A percentile compares a stretch with the other conserved stretches of the same genome.
Conservation (phyloP, 768 basidiomycete genomes). For the Pleurotus sapidus region DNA sequence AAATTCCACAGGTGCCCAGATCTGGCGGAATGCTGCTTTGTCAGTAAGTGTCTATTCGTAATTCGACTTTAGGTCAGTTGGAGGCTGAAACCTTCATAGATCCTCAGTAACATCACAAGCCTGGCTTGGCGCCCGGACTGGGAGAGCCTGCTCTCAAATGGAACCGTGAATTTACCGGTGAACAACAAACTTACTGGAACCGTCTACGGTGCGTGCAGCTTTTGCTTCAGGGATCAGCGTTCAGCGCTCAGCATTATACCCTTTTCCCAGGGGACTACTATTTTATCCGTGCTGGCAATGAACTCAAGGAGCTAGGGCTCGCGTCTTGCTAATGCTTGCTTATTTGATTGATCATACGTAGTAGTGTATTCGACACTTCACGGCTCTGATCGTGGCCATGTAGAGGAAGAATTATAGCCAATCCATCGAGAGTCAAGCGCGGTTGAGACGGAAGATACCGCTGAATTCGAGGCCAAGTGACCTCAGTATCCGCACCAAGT, state of each 20-base stretch:
- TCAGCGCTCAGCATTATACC: background rate
- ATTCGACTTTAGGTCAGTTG: background rate
- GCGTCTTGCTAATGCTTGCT: conserved; percentile 15
- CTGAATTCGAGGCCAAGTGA: too few species aligned
- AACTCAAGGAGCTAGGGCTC: conserved; percentile 30
- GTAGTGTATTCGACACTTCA: too few species aligned
- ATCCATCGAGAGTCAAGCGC: too few species aligned
- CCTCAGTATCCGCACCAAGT: too few species aligned
- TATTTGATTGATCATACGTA: too few species aligned
- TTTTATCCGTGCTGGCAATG: conserved; percentile 38
- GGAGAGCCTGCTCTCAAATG: conserved; percentile 65
- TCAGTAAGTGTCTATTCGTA: conserved; percentile 26
- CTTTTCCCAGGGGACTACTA: conserved; percentile 40
- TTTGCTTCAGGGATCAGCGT: background rate
- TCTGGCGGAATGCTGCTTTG: conserved; percentile 51
- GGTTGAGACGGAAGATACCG: too few species aligned
- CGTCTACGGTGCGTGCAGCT: conserved; percentile 41
- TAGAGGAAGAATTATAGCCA: too few species aligned
- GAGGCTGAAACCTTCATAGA: conserved; percentile 19
- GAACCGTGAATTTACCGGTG: conserved; percentile 57
- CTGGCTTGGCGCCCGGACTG: conserved; percentile 59
- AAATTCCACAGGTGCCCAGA: conserved; percentile 16
- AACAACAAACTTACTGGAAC: conserved; percentile 60
- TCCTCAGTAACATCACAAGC: conserved; percentile 43
- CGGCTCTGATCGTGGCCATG: too few species aligned